phyloP scores from a whole-genome alignment of 176 grass and related monocot genomes.

The Oryza brachyantha region DNA sequence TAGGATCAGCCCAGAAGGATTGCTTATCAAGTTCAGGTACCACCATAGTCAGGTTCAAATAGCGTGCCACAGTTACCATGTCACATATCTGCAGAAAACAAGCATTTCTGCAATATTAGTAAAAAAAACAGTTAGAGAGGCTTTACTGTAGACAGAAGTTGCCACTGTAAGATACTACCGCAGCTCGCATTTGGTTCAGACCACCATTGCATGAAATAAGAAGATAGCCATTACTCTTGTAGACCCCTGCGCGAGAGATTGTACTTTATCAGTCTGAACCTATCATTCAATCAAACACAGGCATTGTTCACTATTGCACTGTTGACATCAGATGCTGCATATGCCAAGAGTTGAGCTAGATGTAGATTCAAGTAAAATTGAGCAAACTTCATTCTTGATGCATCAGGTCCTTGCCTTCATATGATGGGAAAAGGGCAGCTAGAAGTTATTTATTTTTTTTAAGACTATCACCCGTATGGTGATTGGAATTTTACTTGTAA shows the following conservation, averaged over 20 bases:
- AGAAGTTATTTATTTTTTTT: neutral
- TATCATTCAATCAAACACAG: neutral
- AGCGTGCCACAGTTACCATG: constrained; percentile 87
- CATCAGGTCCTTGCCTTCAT: neutral
- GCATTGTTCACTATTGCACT: neutral
- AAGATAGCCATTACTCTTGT: constrained; percentile 89
- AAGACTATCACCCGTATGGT: neutral
- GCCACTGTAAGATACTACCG: constrained; percentile 44
- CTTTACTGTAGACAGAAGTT: neutral
- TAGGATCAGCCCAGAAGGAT: constrained; percentile 98
- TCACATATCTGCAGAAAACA: constrained; percentile 78
- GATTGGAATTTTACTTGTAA: neutral
- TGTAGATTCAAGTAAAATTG: neutral
- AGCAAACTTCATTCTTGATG: constrained; percentile 22
- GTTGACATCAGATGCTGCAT: constrained; percentile 1
- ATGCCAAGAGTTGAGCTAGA: constrained; percentile 6
- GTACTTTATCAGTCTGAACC: constrained; percentile 20
- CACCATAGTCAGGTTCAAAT: constrained; percentile 93
- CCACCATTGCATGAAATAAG: constrained; percentile 88
- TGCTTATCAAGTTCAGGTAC: constrained; percentile 96
- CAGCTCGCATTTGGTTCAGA: constrained; percentile 96
- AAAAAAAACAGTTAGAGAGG: constrained; percentile 7
- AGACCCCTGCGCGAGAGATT: constrained; percentile 56
- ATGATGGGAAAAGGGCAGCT: neutral
- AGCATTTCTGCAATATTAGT: constrained; percentile 21